These are phyloP conservation scores for Tuber melanosporum DNA, from an alignment of 495 filamentous ascomycete species.

Conservation along the genomic window DNA sequence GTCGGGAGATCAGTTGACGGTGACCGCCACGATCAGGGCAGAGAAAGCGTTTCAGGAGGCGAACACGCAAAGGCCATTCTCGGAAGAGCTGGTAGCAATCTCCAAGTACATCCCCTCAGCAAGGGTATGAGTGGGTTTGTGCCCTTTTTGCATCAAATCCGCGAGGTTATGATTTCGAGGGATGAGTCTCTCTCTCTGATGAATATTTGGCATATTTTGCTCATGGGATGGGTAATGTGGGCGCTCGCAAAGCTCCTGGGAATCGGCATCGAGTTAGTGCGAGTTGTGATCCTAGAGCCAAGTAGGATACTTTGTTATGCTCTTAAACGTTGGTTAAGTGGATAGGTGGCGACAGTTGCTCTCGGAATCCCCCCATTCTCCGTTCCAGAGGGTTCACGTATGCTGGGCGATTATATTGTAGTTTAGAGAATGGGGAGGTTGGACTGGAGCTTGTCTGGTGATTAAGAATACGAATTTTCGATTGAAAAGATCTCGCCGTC, in stretches of 20 bases:
- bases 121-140: slow-evolving; percentile 8
- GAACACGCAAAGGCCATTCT: not conserved
- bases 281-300: slow-evolving; percentile 24
- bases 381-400: not conserved
- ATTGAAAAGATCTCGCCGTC: not conserved
- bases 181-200: slow-evolving; percentile 22
- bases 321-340: slow-evolving; percentile 6
- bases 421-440: not conserved
- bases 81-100: not conserved
- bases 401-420: not conserved
- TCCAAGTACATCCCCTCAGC: not conserved
- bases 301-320: slow-evolving; percentile 12
- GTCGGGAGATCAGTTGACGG: not conserved
- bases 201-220: slow-evolving; percentile 24
- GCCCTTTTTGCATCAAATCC: slow-evolving; percentile 24
- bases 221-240: slow-evolving; percentile 25
- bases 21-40: not conserved
- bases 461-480: not conserved
- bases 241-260: slow-evolving; percentile 24
- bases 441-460: not conserved
- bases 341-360: not conserved
- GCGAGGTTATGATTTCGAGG: slow-evolving; percentile 19
- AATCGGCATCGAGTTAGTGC: slow-evolving; percentile 11
- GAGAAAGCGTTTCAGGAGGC: not conserved
- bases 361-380: not conserved